These are phyloP conservation scores for Trichophyton equinum DNA, from an alignment of 2,329 filamentous ascomycete genomes.

Conservation along the genomic window DNA sequence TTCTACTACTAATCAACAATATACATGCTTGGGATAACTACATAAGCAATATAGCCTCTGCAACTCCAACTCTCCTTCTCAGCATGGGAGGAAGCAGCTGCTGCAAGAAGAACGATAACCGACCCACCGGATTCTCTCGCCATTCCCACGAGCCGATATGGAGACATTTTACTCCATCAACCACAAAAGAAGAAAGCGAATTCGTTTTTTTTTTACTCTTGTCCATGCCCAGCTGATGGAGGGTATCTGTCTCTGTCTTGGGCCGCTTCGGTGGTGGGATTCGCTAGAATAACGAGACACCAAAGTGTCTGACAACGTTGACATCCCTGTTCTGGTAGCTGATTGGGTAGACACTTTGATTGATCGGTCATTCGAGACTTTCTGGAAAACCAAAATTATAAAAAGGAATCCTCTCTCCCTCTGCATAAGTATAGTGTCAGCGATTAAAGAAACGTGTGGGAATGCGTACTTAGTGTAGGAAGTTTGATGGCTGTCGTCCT, in stretches of 20 bases:
- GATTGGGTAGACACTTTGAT: slow-evolving; percentile 13
- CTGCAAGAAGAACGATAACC: background rate
- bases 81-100: too few relatives aligned
- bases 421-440: background rate
- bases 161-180: slow-evolving; percentile 1
- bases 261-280: slow-evolving; percentile 14
- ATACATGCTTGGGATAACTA: background rate
- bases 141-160: background rate
- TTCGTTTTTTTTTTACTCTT: too few relatives aligned
- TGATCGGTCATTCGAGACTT: slow-evolving; percentile 14
- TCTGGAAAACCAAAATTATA: slow-evolving; percentile 12
- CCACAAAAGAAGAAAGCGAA: background rate
- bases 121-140: background rate
- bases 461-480: background rate
- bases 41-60: too few relatives aligned
- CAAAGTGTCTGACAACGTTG: slow-evolving; percentile 8
- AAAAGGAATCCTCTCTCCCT: background rate
- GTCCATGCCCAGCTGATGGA: slow-evolving; percentile 14
- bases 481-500: background rate
- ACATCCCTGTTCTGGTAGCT: slow-evolving; percentile 15
- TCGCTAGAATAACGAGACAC: slow-evolving; percentile 12
- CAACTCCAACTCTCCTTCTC: too few relatives aligned
- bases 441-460: background rate
- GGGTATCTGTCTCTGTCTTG: slow-evolving; percentile 16
- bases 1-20: background rate